phyloP scores from a whole-genome alignment of 2,329 filamentous ascomycete genomes.

The Pseudogymnoascus sp. region DNA sequence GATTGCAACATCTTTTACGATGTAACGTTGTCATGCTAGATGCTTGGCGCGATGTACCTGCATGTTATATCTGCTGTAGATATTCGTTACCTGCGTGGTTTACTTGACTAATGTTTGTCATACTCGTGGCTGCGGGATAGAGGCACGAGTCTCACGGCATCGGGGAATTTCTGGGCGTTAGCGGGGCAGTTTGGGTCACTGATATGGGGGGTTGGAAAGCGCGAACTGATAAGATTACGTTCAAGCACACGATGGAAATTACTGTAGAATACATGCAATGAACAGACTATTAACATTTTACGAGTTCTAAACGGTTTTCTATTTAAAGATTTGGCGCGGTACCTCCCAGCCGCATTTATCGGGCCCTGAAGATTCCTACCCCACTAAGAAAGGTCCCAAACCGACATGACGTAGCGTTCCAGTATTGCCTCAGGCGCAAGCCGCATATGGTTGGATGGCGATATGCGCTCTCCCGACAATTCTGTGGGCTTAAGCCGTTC shows the following conservation, averaged over 20 bases:
- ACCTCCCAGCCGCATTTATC: not conserved
- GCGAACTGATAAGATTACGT: not conserved
- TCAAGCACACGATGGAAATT: not conserved
- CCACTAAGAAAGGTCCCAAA: slow-evolving; percentile 5
- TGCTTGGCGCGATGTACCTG: not conserved
- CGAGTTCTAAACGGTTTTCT: not conserved
- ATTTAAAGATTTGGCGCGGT: slow-evolving; percentile 1
- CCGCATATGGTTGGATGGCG: not conserved
- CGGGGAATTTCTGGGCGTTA: not conserved
- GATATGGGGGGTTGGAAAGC: not conserved
- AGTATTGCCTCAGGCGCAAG: slow-evolving; percentile 8
- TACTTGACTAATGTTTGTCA: not conserved
- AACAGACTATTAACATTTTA: not conserved
- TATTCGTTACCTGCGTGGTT: not conserved
- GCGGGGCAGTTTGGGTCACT: not conserved
- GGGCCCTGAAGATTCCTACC: slow-evolving; percentile 2
- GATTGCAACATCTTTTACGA: slow-evolving; percentile 12
- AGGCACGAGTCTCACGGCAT: not conserved
- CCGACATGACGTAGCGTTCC: not conserved
- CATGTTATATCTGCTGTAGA: not conserved
- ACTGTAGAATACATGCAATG: not conserved
- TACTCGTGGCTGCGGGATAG: not conserved
- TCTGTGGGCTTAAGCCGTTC: not conserved
- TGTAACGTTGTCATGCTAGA: not conserved
- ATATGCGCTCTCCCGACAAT: not conserved